These are phyloP conservation scores for Penicillium sp. DNA, from an alignment of 2,329 filamentous ascomycete genomes.

Conservation along the genomic window DNA sequence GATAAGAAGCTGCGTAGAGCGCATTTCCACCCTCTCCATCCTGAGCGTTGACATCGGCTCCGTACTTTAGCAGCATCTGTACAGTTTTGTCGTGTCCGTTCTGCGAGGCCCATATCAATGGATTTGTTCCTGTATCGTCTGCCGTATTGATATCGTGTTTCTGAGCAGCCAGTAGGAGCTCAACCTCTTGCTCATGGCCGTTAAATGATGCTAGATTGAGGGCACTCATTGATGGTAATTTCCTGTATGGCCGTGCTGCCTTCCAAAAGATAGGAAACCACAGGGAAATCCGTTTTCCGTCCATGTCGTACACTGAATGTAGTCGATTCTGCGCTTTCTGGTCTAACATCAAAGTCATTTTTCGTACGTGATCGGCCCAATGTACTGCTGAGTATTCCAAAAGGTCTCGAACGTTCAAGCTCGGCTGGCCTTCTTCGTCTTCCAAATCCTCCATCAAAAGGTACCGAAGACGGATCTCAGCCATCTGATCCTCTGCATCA, in stretches of 20 bases:
- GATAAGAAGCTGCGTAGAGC: too few species aligned
- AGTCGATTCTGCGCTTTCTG: neutral
- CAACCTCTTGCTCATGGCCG: constrained; percentile 1
- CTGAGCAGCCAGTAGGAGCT: neutral
- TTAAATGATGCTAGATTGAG: constrained; percentile 2
- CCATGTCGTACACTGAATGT: neutral
- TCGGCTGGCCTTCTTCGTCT: neutral
- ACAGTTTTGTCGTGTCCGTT: too few species aligned
- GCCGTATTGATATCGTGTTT: neutral
- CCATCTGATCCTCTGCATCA: constrained; percentile 9
- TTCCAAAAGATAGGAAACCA: constrained; percentile 9
- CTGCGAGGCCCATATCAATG: neutral
- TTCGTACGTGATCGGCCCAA: neutral
- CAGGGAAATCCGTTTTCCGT: neutral
- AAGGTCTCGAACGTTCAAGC: neutral
- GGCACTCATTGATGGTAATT: neutral
- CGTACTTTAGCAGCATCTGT: too few species aligned
- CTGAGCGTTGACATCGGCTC: too few species aligned
- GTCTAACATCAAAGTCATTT: neutral
- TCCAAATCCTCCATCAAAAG: constrained; percentile 5
- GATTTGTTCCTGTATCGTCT: neutral
- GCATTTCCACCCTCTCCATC: too few species aligned
- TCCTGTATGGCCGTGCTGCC: neutral
- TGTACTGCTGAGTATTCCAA: neutral
- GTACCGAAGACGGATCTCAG: constrained; percentile 8